A percentile compares a stretch with the other conserved stretches of the same genome.
phyloP scores from a whole-genome alignment of 2,329 filamentous ascomycete species.

The Aspergillus bombycis region DNA sequence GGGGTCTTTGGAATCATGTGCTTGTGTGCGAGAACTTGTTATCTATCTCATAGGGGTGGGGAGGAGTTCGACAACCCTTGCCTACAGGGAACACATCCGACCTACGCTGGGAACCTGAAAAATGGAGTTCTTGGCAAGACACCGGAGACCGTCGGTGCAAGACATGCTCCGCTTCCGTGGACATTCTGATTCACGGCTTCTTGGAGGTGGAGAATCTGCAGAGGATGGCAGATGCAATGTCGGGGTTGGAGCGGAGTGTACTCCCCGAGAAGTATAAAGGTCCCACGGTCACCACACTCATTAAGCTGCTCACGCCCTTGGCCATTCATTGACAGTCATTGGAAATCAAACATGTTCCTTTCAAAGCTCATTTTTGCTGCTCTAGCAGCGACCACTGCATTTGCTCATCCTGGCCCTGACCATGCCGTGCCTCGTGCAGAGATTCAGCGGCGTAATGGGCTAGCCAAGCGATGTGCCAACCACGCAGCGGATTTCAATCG shows the following conservation, averaged over 20 bases:
- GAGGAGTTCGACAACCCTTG: background rate
- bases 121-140: background rate
- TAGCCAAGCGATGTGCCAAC: constrained; percentile 8
- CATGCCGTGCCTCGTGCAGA: background rate
- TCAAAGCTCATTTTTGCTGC: background rate
- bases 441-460: constrained; percentile 3
- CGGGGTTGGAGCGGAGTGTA: background rate
- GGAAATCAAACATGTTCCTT: background rate
- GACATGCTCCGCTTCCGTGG: background rate
- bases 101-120: background rate
- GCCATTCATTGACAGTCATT: background rate
- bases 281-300: background rate
- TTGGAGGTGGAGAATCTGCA: background rate
- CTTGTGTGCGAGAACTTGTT: background rate
- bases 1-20: background rate
- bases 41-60: background rate
- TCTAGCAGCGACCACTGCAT: background rate
- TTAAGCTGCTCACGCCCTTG: background rate
- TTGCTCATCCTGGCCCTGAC: constrained; percentile 9
- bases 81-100: background rate
- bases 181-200: background rate
- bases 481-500: constrained; percentile 4
- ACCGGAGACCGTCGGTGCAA: background rate
- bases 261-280: background rate
- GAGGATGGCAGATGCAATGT: background rate